These are phyloP conservation scores for Cercospora beticola DNA, from an alignment of 2,329 filamentous ascomycete species.

Conservation along the genomic window DNA sequence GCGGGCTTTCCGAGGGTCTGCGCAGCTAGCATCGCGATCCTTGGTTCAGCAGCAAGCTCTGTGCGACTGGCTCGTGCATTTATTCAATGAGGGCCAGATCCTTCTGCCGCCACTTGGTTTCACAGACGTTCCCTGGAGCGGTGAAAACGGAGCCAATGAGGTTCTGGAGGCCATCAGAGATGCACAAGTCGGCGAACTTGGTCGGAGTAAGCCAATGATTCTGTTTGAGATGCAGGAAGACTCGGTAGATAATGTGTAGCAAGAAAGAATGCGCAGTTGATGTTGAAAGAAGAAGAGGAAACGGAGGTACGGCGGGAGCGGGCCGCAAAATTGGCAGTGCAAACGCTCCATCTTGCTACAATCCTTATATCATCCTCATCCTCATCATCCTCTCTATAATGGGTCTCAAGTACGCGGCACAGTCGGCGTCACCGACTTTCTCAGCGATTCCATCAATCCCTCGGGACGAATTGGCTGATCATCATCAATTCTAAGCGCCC, in stretches of 20 bases:
- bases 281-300: not conserved
- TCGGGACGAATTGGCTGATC: not conserved
- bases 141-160: not conserved
- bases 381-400: too few species aligned
- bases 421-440: not conserved
- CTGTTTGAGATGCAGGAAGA: not conserved
- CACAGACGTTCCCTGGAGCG: not conserved
- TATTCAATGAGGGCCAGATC: not conserved
- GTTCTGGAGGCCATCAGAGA: not conserved
- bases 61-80: not conserved
- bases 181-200: not conserved
- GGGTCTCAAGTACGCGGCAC: not conserved
- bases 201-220: not conserved
- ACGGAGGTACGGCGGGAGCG: not conserved
- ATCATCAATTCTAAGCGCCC: not conserved
- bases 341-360: not conserved
- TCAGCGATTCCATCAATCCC: not conserved
- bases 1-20: not conserved
- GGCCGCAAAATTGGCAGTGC: not conserved
- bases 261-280: not conserved
- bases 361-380: not conserved
- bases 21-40: not conserved
- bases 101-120: not conserved
- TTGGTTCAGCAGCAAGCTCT: not conserved
- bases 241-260: not conserved